phyloP scores from a whole-genome alignment of 75 land plant genomes.

The Sequoiadendron giganteum region DNA sequence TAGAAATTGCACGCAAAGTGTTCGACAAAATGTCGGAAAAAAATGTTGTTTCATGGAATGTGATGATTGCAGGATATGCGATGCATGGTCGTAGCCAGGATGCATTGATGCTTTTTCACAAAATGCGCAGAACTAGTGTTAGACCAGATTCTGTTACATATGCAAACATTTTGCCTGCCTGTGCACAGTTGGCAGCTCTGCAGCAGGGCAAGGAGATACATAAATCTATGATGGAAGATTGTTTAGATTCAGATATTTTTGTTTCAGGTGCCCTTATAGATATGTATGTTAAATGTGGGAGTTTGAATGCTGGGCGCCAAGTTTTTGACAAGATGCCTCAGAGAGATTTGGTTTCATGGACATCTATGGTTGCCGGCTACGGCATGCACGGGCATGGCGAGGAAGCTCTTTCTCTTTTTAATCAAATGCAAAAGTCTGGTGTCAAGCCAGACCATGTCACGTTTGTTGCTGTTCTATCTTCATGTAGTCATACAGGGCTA shows the following conservation, averaged over 20 bases:
- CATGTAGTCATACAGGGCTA: conserved; percentile 20
- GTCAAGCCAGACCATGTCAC: conserved; percentile 13
- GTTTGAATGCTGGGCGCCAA: conserved; percentile 5
- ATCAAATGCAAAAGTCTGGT: conserved; percentile 14
- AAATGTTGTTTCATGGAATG: conserved; percentile 29
- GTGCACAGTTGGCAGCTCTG: conserved; percentile 20
- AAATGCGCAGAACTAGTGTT: conserved; percentile 18
- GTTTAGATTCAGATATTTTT: conserved; percentile 5
- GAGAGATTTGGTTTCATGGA: conserved; percentile 17
- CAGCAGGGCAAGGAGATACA: conserved; percentile 18
- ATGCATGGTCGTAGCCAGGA: conserved; percentile 14
- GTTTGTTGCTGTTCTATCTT: conserved; percentile 6
- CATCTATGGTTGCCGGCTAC: conserved; percentile 15
- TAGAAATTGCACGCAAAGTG: conserved; percentile 5
- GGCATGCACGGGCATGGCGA: conserved; percentile 13
- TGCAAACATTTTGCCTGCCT: conserved; percentile 20
- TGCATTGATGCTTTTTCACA: conserved; percentile 12
- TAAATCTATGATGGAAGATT: not conserved
- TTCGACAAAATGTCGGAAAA: conserved; percentile 15
- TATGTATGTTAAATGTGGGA: conserved; percentile 21
- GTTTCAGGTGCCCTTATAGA: conserved; percentile 17
- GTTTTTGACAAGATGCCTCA: conserved; percentile 14
- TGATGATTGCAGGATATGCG: conserved; percentile 33
- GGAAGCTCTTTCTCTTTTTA: conserved; percentile 13
- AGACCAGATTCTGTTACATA: conserved; percentile 20